Evolutionary conservation across 2,329 filamentous ascomycete species (phyloP), one percentile per base, ranked within the genome.

Genomic region (Thielaviopsis cerberus): DNA sequence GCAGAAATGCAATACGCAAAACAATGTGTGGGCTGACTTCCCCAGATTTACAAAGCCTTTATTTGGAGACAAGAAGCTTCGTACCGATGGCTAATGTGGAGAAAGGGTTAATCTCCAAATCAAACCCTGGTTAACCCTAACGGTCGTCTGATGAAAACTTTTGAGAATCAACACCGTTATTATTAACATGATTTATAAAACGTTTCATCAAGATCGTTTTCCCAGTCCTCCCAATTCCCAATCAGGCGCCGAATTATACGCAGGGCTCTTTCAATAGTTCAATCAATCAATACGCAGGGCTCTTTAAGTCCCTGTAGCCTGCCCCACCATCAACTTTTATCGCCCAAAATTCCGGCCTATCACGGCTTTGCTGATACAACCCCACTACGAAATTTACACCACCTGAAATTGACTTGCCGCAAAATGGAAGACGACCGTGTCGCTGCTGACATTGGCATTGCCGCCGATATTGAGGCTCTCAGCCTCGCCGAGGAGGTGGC

Each of bases 351-450:
- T 52, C 41, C 50, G 20, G 48, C 53, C 53, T 59, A 59, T 55
- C 57, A 55, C 41, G 48, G 13, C n/a, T 55, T 27, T 34, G 11
- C 45, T 37, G 57, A 55, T 45, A 51, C 34, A 23, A 57, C 54
- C 26, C 51, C 23, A 41, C 20, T 34, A 51, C 50, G 26, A 13
- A 24, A 22, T 22, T 30, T n/a, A 15, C 8, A 27, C 10, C n/a
- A 27, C 15, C 34, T 11, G 20, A 54, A 54, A 54, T 10, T 37
- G 20, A 41, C 20, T 24, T 26, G 48, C 25, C 5, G 51, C 10
- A 60, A 50, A 17, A 91, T 91, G 87, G 86, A 91, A 68, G 81
- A 86, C 64, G 86, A 91, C 67, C 74, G 86, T 64, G 80, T 78
- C 30, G 74, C 81, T 61, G 78, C 82, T 30, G 85, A 89, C 65